Evolutionary conservation across 2,329 filamentous ascomycete species (phyloP).

Genomic region (Aspergillus pseudoglaucus): DNA sequence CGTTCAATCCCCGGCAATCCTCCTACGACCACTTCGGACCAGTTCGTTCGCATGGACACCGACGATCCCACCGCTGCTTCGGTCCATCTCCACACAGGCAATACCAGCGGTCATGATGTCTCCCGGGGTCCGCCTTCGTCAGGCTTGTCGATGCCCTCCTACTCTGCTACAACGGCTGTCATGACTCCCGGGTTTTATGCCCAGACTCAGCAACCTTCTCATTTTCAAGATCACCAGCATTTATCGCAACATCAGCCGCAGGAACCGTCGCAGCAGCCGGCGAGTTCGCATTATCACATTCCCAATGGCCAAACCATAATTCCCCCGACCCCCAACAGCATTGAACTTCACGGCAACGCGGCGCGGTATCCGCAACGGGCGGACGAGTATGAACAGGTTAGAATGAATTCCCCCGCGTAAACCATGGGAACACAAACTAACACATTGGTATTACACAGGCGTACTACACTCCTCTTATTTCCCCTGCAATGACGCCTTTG

Average conservation of each 20-base stretch:
- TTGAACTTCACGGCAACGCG: constrained; percentile 41
- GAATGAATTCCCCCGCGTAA: constrained; percentile 2
- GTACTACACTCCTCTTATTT: constrained; percentile 45
- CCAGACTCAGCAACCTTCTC: constrained; percentile 23
- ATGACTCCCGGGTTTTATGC: constrained; percentile 29
- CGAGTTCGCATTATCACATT: constrained; percentile 2
- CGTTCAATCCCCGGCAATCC: constrained; percentile 21
- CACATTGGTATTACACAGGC: constrained; percentile 26
- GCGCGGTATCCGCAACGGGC: constrained; percentile 35
- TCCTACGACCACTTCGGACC: constrained; percentile 15
- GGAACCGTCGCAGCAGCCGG: constrained; percentile 15
- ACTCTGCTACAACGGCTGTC: constrained; percentile 20
- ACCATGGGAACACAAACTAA: constrained; percentile 7
- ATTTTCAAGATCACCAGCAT: constrained; percentile 17
- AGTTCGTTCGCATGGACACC: constrained; percentile 23
- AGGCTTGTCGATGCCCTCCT: constrained; percentile 3
- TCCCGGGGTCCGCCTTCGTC: constrained; percentile 15
- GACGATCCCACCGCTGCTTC: constrained; percentile 19
- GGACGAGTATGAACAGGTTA: constrained; percentile 41
- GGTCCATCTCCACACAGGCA: constrained; percentile 19
- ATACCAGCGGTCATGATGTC: constrained; percentile 13
- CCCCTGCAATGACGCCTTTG: constrained; percentile 45
- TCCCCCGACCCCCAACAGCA: constrained; percentile 45
- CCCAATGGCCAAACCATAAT: constrained; percentile 31
- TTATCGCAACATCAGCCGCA: constrained; percentile 22